Conservation (phyloP, 371 early-diverging fungal genomes). For the Nematocida homosporus region DNA sequence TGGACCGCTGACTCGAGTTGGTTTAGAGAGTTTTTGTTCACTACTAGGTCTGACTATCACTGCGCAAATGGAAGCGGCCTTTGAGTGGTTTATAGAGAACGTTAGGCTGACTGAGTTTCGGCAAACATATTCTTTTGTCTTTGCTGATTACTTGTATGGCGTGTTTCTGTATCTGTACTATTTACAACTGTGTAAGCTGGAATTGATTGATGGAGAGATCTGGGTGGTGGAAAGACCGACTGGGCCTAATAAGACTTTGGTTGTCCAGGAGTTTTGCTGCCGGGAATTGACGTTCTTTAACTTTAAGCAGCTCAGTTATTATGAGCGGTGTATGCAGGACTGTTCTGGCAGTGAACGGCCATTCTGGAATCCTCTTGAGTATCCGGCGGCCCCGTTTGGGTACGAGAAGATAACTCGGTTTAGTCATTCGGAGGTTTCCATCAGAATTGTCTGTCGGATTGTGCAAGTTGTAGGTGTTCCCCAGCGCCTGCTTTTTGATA, state of each 20-base stretch:
- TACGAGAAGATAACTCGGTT: not conserved
- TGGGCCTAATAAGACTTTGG: not conserved
- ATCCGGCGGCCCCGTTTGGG: constrained; percentile 13
- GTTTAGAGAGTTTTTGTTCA: constrained; percentile 9
- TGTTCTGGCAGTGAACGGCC: not conserved
- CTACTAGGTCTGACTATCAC: constrained; percentile 33
- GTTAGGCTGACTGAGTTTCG: constrained; percentile 1
- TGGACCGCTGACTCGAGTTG: not conserved
- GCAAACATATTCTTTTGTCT: not conserved
- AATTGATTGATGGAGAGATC: not conserved
- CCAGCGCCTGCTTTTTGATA: not conserved
- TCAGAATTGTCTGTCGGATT: not conserved
- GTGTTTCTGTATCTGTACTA: constrained; percentile 30
- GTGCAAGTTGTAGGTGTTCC: not conserved
- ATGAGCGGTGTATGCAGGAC: constrained; percentile 1
- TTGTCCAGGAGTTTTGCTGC: constrained; percentile 40
- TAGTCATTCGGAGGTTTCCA: not conserved
- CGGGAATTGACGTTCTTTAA: constrained; percentile 23
- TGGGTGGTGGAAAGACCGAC: not conserved
- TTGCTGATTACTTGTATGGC: constrained; percentile 9
- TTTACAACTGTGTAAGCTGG: not conserved
- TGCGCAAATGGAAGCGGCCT: not conserved
- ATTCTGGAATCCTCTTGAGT: constrained; percentile 25
- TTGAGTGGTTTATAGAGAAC: constrained; percentile 10
- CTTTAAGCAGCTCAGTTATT: constrained; percentile 8